Evolutionary conservation across 1,139 yeast genomes (phyloP).

Genomic region (Pichia sp.): DNA sequence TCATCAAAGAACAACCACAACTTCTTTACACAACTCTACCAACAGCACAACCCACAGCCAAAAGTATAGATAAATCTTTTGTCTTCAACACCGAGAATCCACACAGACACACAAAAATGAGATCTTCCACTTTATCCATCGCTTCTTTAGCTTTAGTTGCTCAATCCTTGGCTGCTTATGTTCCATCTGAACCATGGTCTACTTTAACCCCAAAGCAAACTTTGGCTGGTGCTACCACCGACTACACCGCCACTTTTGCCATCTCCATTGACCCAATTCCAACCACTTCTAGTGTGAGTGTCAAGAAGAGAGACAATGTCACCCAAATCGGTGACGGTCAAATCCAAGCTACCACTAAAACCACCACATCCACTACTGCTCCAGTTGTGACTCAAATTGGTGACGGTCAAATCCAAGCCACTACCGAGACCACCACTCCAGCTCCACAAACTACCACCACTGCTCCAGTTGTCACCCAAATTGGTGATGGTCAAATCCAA

Average conservation of each 20-base stretch:
- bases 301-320: slow-evolving; percentile 32
- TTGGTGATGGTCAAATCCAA: slow-evolving; percentile 30
- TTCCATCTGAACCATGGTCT: slow-evolving; percentile 71
- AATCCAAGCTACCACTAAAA: slow-evolving; percentile 38
- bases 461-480: slow-evolving; percentile 21
- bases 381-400: slow-evolving; percentile 23
- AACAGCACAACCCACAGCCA: too few relatives aligned
- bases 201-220: slow-evolving; percentile 62
- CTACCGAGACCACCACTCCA: not conserved
- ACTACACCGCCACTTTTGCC: slow-evolving; percentile 61
- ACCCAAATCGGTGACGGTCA: slow-evolving; percentile 44
- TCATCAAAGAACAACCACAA: slow-evolving; percentile 3
- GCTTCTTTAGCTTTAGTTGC: slow-evolving; percentile 37
- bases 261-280: slow-evolving; percentile 60
- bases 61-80: not conserved
- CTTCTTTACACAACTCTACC: slow-evolving; percentile 1
- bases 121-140: slow-evolving; percentile 21
- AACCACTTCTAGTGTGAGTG: slow-evolving; percentile 31
- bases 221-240: slow-evolving; percentile 57
- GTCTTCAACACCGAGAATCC: too few relatives aligned
- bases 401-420: slow-evolving; percentile 29
- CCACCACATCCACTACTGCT: slow-evolving; percentile 31
- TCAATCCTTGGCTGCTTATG: slow-evolving; percentile 56
- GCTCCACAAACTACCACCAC: slow-evolving; percentile 13
- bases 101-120: slow-evolving; percentile 17